phyloP scores from a whole-genome alignment of 176 grass and related monocot species.

The Cenchrus americanus region DNA sequence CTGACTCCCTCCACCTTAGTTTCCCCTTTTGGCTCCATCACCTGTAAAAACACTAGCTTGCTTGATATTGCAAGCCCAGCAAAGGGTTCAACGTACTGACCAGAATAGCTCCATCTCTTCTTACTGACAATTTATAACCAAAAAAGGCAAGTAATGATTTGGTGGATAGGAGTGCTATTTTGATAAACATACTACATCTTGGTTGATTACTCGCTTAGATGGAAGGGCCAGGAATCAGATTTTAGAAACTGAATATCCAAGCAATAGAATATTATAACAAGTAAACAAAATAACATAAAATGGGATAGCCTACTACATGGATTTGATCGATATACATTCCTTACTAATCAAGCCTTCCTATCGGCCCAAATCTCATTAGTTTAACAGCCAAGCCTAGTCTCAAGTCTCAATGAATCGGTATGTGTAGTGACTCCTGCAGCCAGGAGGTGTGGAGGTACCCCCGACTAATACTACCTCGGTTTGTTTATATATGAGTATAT shows the following conservation, averaged over 20 bases:
- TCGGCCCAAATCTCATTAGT: neutral
- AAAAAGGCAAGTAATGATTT: neutral
- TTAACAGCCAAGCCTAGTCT: neutral
- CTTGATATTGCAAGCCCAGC: neutral
- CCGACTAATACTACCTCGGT: neutral
- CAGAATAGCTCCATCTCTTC: neutral
- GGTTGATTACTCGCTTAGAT: neutral
- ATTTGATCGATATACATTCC: neutral
- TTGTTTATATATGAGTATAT: too few species aligned
- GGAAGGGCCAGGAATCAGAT: neutral
- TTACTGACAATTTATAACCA: neutral
- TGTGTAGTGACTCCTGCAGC: neutral
- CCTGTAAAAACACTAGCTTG: slow-evolving; percentile 16
- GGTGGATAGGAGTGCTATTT: neutral
- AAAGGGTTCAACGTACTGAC: neutral
- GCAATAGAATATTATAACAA: neutral
- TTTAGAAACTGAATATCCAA: neutral
- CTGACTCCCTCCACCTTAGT: neutral
- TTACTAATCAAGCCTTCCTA: neutral
- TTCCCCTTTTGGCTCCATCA: slow-evolving; percentile 18
- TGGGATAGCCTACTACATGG: neutral
- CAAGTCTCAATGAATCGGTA: neutral
- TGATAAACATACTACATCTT: neutral
- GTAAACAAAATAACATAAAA: slow-evolving; percentile 3
- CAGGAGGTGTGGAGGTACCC: neutral